Conservation (phyloP, 441 rosid species). For the Breynia disticha region DNA sequence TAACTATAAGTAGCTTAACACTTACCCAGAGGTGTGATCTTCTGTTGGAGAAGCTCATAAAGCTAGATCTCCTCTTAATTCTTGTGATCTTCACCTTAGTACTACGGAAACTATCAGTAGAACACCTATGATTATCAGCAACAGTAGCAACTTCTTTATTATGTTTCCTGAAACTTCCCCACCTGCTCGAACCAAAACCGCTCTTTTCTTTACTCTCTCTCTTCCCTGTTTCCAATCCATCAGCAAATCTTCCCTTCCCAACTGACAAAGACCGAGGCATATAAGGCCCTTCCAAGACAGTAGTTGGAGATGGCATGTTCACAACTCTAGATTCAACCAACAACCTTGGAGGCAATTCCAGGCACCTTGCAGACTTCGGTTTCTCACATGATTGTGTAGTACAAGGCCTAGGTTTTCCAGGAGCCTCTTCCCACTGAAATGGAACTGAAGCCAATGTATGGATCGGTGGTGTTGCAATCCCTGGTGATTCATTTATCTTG, state of each 20-base stretch:
- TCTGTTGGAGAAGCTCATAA: conserved; percentile 27
- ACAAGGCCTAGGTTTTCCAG: conserved; percentile 60
- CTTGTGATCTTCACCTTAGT: conserved; percentile 31
- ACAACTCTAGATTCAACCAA: conserved; percentile 18
- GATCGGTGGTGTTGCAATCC: conserved; percentile 47
- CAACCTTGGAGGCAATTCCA: conserved; percentile 61
- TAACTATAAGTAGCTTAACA: neutral
- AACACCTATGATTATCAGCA: conserved; percentile 2
- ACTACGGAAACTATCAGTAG: conserved; percentile 3
- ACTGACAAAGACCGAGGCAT: neutral
- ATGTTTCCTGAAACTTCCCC: conserved; percentile 31
- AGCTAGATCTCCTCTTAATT: conserved; percentile 27
- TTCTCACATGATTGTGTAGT: neutral
- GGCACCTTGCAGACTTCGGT: conserved; percentile 21
- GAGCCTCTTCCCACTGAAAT: conserved; percentile 82
- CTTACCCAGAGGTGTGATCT: conserved; percentile 54
- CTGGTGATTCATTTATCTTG: conserved; percentile 27
- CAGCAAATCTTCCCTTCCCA: no score
- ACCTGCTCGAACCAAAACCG: conserved; percentile 31
- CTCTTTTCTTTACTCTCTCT: conserved; percentile 11
- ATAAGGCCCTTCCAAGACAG: conserved; percentile 47
- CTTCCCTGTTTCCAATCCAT: no score
- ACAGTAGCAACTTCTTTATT: conserved; percentile 11
- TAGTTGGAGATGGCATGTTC: conserved; percentile 39
- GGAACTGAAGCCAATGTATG: conserved; percentile 49